Percentiles rank a stretch among this genome's conserved stretches.
phyloP scores from a whole-genome alignment of 208 protist genomes.

The Trypanosoma grayi region DNA sequence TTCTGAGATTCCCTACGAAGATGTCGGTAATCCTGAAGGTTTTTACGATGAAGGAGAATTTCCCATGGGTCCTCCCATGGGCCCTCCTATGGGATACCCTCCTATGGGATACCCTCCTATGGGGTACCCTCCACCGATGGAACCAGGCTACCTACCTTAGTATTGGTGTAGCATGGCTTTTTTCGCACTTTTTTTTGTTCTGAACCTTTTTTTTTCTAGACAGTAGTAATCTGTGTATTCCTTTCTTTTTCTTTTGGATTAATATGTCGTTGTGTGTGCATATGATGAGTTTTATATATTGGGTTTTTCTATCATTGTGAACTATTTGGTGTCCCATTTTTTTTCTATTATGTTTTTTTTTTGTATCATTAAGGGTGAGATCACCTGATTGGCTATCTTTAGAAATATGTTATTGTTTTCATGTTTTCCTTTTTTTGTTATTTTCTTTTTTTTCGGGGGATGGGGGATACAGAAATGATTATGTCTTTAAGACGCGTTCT shows the following conservation, averaged over 20 bases:
- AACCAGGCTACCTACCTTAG: background rate
- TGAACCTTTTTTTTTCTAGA: background rate
- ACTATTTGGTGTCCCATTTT: slow-evolving; percentile 8
- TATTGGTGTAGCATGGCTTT: background rate
- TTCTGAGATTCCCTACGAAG: too few relatives aligned
- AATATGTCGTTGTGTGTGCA: slow-evolving; percentile 4
- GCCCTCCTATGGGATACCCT: too few relatives aligned
- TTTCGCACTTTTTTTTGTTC: background rate
- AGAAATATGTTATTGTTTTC: slow-evolving; percentile 3
- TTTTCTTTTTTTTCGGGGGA: slow-evolving; percentile 3
- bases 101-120: too few relatives aligned
- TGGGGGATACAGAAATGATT: background rate
- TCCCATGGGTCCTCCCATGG: too few relatives aligned
- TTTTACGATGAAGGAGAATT: too few relatives aligned
- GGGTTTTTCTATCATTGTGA: slow-evolving; percentile 1
- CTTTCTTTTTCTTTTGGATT: slow-evolving; percentile 6
- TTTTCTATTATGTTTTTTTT: slow-evolving; percentile 8
- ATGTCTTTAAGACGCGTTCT: background rate
- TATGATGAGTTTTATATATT: too few relatives aligned
- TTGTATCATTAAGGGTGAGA: background rate
- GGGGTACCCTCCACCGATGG: background rate
- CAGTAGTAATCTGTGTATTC: background rate
- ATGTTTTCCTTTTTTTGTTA: slow-evolving; percentile 5
- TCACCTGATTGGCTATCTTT: too few relatives aligned
- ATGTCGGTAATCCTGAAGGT: too few relatives aligned